Percentiles rank a stretch among this genome's conserved stretches.
phyloP scores from a whole-genome alignment of 106 monocot species.

The Apostasia shenzhenica region DNA sequence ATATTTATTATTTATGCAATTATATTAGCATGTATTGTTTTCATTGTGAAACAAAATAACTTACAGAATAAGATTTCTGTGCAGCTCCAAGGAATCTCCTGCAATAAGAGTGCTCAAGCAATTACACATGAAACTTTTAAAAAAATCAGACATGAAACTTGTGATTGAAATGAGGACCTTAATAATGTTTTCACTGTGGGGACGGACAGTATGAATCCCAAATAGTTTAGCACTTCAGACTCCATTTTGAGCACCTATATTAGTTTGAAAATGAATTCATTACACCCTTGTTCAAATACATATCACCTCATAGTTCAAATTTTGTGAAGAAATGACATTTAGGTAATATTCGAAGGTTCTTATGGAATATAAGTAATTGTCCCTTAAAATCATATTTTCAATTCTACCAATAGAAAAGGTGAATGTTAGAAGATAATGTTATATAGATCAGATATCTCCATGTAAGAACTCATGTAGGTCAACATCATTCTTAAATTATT shows the following conservation, averaged over 20 bases:
- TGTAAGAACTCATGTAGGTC: background rate
- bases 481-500: background rate
- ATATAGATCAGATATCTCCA: background rate
- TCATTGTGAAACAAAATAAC: background rate
- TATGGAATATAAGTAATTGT: no score
- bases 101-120: conserved; percentile 1
- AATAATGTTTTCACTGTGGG: conserved; percentile 88
- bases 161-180: conserved; percentile 30
- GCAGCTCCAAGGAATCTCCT: conserved; percentile 92
- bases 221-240: conserved; percentile 39
- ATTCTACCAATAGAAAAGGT: no score
- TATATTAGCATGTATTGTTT: no score
- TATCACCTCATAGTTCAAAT: no score
- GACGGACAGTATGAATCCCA: conserved; percentile 62
- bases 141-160: background rate
- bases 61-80: conserved; percentile 59
- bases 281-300: no score
- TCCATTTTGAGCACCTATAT: conserved; percentile 84
- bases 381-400: no score
- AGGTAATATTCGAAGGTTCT: no score
- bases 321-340: no score
- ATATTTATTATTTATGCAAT: no score
- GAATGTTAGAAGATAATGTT: no score
- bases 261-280: no score
- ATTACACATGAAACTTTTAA: background rate